A percentile compares a stretch with the other conserved stretches of the same genome.
phyloP scores from a whole-genome alignment of 306 rosid species.

The Sphenostylis stenocarpa region DNA sequence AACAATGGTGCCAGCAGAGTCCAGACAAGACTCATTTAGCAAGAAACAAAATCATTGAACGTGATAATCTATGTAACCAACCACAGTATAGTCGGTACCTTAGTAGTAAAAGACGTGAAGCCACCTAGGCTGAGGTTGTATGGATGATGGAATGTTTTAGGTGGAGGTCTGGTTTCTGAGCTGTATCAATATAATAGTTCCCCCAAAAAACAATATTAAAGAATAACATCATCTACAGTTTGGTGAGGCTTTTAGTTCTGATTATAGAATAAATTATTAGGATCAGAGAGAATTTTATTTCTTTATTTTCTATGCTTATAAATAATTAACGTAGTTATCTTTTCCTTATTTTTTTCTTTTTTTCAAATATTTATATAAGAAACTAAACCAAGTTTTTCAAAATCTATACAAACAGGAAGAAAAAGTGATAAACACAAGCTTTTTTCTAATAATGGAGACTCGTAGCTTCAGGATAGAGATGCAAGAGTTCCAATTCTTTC shows the following conservation, averaged over 20 bases:
- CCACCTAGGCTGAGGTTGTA: not conserved
- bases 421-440: too few relatives aligned
- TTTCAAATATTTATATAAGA: not conserved
- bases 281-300: too few relatives aligned
- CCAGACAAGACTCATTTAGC: not conserved
- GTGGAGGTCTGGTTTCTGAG: not conserved
- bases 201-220: not conserved
- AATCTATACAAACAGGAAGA: not conserved
- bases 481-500: not conserved
- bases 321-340: not conserved
- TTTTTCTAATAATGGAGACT: not conserved
- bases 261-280: not conserved
- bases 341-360: not conserved
- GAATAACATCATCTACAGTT: not conserved
- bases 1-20: not conserved
- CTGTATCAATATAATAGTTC: not conserved
- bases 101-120: not conserved
- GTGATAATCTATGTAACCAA: not conserved
- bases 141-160: not conserved
- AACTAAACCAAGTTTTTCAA: not conserved
- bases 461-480: not conserved
- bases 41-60: not conserved
- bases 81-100: not conserved
- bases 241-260: not conserved
- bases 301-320: not conserved